Evolutionary conservation across 2,329 filamentous ascomycete species (phyloP).

Genomic region (Mycosphaerelloides madeirae): DNA sequence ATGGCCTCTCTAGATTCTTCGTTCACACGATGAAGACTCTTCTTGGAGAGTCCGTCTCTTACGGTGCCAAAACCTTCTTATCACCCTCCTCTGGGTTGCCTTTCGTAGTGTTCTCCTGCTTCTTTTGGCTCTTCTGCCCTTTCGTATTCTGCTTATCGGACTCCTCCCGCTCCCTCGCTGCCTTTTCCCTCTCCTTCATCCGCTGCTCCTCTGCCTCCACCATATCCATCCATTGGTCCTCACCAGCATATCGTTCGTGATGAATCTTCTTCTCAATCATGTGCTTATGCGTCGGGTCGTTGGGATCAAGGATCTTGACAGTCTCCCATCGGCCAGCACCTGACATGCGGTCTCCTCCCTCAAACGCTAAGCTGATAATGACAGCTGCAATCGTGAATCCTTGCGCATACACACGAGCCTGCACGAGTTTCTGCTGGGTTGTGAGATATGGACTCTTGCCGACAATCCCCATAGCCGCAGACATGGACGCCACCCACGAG

Average conservation of each 20-base stretch:
- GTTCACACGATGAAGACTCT: background rate
- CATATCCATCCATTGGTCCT: constrained; percentile 95
- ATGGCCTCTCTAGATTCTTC: background rate
- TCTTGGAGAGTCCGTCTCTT: background rate
- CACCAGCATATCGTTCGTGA: constrained; percentile 79
- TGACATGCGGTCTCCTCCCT: constrained; percentile 71
- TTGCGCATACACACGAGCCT: constrained; percentile 92
- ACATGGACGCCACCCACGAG: constrained; percentile 79
- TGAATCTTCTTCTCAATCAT: constrained; percentile 83
- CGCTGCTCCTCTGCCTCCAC: constrained; percentile 70
- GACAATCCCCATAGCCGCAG: constrained; percentile 67
- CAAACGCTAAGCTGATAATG: constrained; percentile 75
- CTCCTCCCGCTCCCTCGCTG: constrained; percentile 12
- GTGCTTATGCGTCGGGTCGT: constrained; percentile 77
- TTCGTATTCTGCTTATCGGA: constrained; percentile 15
- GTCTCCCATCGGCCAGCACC: constrained; percentile 80
- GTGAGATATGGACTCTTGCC: constrained; percentile 70
- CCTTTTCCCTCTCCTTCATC: constrained; percentile 47
- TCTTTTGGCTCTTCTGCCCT: constrained; percentile 12
- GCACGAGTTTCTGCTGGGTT: constrained; percentile 80
- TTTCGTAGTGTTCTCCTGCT: constrained; percentile 12
- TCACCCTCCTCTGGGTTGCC: constrained; percentile 21
- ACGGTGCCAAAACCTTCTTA: constrained; percentile 21
- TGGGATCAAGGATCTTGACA: constrained; percentile 71
- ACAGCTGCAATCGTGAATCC: constrained; percentile 80